A percentile compares a stretch with the other conserved stretches of the same genome.
These are phyloP conservation scores for Tuber aestivum DNA, from an alignment of 495 filamentous ascomycete genomes.

Conservation along the genomic window DNA sequence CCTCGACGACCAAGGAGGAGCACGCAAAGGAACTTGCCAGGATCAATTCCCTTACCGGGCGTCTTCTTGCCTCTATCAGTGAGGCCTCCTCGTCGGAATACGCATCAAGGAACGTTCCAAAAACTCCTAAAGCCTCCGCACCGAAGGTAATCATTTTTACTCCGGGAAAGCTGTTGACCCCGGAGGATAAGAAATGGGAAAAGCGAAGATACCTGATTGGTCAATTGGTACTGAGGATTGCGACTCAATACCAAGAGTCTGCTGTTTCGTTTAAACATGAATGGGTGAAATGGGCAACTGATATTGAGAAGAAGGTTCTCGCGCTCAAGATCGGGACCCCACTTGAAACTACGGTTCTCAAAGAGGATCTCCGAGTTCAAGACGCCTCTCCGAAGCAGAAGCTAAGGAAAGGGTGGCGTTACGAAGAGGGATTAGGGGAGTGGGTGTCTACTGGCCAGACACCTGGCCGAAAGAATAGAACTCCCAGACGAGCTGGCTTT, in stretches of 20 bases:
- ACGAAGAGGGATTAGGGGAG: slow-evolving; percentile 37
- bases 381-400: not conserved
- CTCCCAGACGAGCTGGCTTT: slow-evolving; percentile 3
- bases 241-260: slow-evolving; percentile 17
- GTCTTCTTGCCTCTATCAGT: slow-evolving; percentile 16
- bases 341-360: not conserved
- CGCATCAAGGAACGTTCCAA: not conserved
- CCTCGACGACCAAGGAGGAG: not conserved
- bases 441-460: slow-evolving; percentile 39
- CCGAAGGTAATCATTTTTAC: slow-evolving; percentile 30
- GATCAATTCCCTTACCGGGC: slow-evolving; percentile 21
- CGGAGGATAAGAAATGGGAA: slow-evolving; percentile 18
- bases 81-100: slow-evolving; percentile 1
- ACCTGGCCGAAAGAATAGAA: slow-evolving; percentile 18
- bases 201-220: slow-evolving; percentile 30
- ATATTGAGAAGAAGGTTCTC: slow-evolving; percentile 31
- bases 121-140: slow-evolving; percentile 18
- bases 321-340: slow-evolving; percentile 38
- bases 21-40: slow-evolving; percentile 7
- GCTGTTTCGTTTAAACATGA: not conserved
- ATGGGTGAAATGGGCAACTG: slow-evolving; percentile 32
- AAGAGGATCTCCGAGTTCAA: not conserved
- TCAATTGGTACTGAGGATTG: slow-evolving; percentile 33
- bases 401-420: slow-evolving; percentile 37
- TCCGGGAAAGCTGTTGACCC: slow-evolving; percentile 25